Conservation (phyloP, 1,139 yeast species). For the Taiozyma onychis region DNA sequence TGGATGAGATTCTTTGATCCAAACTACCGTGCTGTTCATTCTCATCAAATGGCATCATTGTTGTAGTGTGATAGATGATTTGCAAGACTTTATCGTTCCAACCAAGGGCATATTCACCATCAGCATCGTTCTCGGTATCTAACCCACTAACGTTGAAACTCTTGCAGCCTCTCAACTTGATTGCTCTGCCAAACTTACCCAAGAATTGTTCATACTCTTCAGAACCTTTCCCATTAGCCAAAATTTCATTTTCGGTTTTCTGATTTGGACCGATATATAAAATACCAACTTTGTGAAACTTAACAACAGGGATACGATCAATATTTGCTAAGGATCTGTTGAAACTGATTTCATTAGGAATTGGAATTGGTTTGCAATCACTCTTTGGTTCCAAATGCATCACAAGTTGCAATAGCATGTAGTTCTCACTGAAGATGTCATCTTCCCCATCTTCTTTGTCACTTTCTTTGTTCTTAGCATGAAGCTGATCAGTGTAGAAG, state of each 20-base stretch:
- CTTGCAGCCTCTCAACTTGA: slow-evolving; percentile 48
- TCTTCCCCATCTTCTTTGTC: slow-evolving; percentile 5
- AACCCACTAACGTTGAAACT: slow-evolving; percentile 74
- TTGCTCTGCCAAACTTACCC: slow-evolving; percentile 50
- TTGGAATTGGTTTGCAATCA: slow-evolving; percentile 32
- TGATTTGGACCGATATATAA: slow-evolving; percentile 71
- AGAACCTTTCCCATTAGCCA: slow-evolving; percentile 65
- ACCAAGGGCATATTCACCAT: slow-evolving; percentile 71
- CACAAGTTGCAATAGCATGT: slow-evolving; percentile 36
- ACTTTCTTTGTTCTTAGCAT: slow-evolving; percentile 10
- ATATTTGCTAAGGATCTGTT: slow-evolving; percentile 57
- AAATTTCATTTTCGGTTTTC: slow-evolving; percentile 53
- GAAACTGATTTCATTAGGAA: slow-evolving; percentile 49
- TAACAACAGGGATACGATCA: slow-evolving; percentile 75
- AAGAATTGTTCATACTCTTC: slow-evolving; percentile 54
- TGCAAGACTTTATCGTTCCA: slow-evolving; percentile 74
- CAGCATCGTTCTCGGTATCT: slow-evolving; percentile 61
- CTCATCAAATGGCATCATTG: slow-evolving; percentile 64
- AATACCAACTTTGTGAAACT: slow-evolving; percentile 74
- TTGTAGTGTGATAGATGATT: slow-evolving; percentile 70
- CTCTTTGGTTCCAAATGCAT: slow-evolving; percentile 21
- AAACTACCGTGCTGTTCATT: slow-evolving; percentile 30
- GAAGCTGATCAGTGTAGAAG: slow-evolving; percentile 25
- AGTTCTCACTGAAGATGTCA: slow-evolving; percentile 35
- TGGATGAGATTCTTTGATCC: slow-evolving; percentile 38